Evolutionary conservation across 495 filamentous ascomycete genomes (phyloP).

Genomic region (Aspergillus bridgeri): DNA sequence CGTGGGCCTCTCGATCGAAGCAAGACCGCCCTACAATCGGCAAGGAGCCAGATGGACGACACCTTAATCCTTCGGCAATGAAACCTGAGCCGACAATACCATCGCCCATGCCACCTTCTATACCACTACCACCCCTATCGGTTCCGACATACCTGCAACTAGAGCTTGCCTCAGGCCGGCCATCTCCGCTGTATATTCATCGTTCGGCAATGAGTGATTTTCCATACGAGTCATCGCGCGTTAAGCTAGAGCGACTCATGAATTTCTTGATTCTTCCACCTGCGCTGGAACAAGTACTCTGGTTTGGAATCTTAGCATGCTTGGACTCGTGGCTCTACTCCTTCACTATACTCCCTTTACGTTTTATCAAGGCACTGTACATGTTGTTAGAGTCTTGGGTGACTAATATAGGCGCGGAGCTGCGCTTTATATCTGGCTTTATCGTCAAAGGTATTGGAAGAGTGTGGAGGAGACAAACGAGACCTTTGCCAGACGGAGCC

Average conservation of each 20-base stretch:
- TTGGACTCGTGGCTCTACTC: slow-evolving; percentile 97
- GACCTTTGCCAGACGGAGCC: slow-evolving; percentile 21
- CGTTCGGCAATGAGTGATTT: slow-evolving; percentile 67
- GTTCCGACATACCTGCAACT: slow-evolving; percentile 86
- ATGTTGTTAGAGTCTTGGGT: slow-evolving; percentile 73
- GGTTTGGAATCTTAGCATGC: slow-evolving; percentile 86
- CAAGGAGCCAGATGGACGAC: slow-evolving; percentile 41
- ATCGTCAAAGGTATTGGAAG: slow-evolving; percentile 71
- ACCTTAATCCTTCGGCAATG: slow-evolving; percentile 26
- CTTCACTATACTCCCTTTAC: slow-evolving; percentile 88
- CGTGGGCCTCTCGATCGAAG: slow-evolving; percentile 37
- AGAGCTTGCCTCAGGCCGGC: slow-evolving; percentile 75
- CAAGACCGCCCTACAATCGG: slow-evolving; percentile 29
- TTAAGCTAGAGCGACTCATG: slow-evolving; percentile 88
- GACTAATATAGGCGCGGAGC: slow-evolving; percentile 61
- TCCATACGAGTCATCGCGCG: slow-evolving; percentile 92
- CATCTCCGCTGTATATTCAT: slow-evolving; percentile 86
- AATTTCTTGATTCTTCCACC: slow-evolving; percentile 83
- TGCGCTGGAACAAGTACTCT: slow-evolving; percentile 78
- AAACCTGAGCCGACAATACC: slow-evolving; percentile 41
- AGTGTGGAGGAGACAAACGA: slow-evolving; percentile 64
- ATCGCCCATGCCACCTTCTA: slow-evolving; percentile 64
- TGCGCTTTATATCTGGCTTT: slow-evolving; percentile 63
- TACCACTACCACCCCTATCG: slow-evolving; percentile 81
- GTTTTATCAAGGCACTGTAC: slow-evolving; percentile 79